Evolutionary conservation across 257 asterid genomes (phyloP), one percentile per base, ranked within the genome.

Genomic region (Scutellaria galericulata): DNA sequence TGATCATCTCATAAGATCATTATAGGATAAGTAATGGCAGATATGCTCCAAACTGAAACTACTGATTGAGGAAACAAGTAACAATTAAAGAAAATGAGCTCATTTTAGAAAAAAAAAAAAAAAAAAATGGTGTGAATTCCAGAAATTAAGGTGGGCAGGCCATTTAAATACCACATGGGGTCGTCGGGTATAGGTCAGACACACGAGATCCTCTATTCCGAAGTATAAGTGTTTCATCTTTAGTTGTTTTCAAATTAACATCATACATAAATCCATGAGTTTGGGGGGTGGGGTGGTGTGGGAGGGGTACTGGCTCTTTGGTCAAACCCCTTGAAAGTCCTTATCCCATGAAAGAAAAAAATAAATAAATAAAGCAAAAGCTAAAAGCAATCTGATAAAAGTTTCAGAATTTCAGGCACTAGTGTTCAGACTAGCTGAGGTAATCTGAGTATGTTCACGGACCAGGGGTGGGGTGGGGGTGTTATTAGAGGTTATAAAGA

Each of bases 381-480:
- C 74, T 64, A 70, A 83, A 91, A 84, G 86, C 81, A 63, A 75
- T 41, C 90, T 84, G 88, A 84, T 72, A 39, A 75, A 52, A 69
- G 24, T 54, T 78, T 76, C 86, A 89, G 93, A 81, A 79, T 57
- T 82, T 76, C 96, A 82, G 91, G 71, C 83, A 13, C 81, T 79
- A 85, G 89, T 75, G 74, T 82, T 73, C 92, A 91, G 85, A 83
- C 83, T 89, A 83, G 90, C 87, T 82, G 78, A 76, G 79, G 75
- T 80, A 80, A 57, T 82, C 68, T 40, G 72, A 48, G 58, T 44
- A 68, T 74, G 62, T 66, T 66, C 74, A 57, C 69, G 69, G 78
- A 74, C 78, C 78, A 24, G 53, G 73, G 46, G 7, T 7, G 48
- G 48, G 59, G 58, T 9, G 7, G 14, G 59, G 51, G 5, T 47